phyloP scores from a whole-genome alignment of 805 yeast species.

The Hermanozyma aechmeae region DNA sequence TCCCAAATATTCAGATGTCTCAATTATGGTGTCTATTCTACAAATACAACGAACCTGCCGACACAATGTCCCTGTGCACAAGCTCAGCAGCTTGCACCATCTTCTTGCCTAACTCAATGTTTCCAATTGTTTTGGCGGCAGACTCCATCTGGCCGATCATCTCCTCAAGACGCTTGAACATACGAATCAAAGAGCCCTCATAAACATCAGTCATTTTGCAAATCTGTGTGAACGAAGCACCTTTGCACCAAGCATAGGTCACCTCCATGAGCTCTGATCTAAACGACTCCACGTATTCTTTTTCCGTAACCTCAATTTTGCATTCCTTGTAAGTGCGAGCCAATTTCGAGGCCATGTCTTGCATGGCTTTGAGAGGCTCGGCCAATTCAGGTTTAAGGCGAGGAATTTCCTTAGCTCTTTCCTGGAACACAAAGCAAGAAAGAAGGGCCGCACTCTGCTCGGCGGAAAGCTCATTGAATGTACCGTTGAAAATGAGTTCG shows the following conservation, averaged over 20 bases:
- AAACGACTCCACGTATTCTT: slow-evolving; percentile 86
- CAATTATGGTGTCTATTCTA: too few relatives aligned
- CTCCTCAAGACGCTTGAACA: slow-evolving; percentile 92
- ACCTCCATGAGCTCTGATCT: slow-evolving; percentile 95
- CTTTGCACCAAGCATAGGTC: slow-evolving; percentile 93
- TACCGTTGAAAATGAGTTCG: slow-evolving; percentile 91
- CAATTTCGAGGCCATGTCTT: slow-evolving; percentile 83
- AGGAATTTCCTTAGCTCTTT: slow-evolving; percentile 82
- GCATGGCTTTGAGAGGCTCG: slow-evolving; percentile 84
- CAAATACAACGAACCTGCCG: slow-evolving; percentile 88
- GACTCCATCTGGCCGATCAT: slow-evolving; percentile 79
- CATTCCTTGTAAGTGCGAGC: slow-evolving; percentile 87
- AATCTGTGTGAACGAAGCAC: slow-evolving; percentile 91
- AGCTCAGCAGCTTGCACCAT: slow-evolving; percentile 80
- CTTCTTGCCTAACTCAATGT: slow-evolving; percentile 72
- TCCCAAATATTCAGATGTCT: too few relatives aligned
- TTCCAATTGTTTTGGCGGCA: slow-evolving; percentile 94
- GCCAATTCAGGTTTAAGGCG: slow-evolving; percentile 80
- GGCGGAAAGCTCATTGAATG: slow-evolving; percentile 77
- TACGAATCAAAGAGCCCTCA: slow-evolving; percentile 92
- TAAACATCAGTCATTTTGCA: slow-evolving; percentile 99
- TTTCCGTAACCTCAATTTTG: slow-evolving; percentile 82
- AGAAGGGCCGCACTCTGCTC: slow-evolving; percentile 89
- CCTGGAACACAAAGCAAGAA: slow-evolving; percentile 96
- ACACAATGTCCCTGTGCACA: slow-evolving; percentile 91